Evolutionary conservation across 306 rosid genomes (phyloP), one percentile per base, ranked within the genome.

Genomic region (Rubus idaeus): DNA sequence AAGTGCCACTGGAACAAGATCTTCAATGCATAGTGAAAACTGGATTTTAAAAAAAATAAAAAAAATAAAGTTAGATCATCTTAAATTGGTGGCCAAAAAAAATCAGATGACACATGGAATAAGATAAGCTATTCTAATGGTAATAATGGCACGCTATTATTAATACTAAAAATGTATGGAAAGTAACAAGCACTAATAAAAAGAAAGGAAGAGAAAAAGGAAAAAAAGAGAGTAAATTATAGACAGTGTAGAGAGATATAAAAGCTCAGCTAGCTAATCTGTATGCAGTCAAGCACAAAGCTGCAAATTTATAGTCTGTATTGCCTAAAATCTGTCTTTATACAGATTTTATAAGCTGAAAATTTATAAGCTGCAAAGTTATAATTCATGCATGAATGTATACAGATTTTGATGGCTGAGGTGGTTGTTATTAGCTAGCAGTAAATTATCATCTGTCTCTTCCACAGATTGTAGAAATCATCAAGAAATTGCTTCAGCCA

Each of bases 11-110:
- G 98, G 97, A 69, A 94, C 96, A 83, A 94, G 88, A 92, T 94
- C 98, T 89, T 94, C 98, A 83, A 92, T 82, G 82, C 98, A 94
- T 75, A 94, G 84, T 70, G 98, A 89, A 80, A 94, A 94, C 98
- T 94, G 95, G 81, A 80, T 68, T 42, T 42, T 42, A 2, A 42
- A n/a, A n/a, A n/a, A n/a, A n/a, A n/a, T n/a, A n/a, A n/a, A n/a
- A n/a, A n/a, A n/a, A 77, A 56, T 42, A 69, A 84, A 61, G 78
- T 81, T 45, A 68, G 79, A 89, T 53, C 68, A 70, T 57, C 6
- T 55, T 26, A 20, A 76, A 75, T 68, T 40, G 41, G 61, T 21
- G 1, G 65, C 10, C 53, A 8, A 41, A 13, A 41, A 20, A 35
- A 8, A 40, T 44, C n/a, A 17, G 10, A 37, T 37, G 9, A 37